Evolutionary conservation across 495 filamentous ascomycete genomes (phyloP).

Genomic region (Aspergillus bertholletiae): DNA sequence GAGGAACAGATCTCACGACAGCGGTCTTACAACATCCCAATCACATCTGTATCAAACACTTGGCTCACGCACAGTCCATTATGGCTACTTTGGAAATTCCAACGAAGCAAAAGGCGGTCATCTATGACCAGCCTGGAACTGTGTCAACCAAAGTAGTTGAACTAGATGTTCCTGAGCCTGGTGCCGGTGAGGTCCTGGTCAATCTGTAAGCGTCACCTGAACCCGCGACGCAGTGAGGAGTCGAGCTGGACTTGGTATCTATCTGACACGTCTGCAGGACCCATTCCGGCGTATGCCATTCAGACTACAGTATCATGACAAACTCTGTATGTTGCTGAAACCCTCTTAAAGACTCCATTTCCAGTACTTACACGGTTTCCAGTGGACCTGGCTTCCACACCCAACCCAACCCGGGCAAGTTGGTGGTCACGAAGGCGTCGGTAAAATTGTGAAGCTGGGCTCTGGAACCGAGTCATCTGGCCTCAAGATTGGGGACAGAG

Average conservation of each 20-base stretch:
- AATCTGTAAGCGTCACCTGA: constrained; percentile 47
- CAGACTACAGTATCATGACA: constrained; percentile 61
- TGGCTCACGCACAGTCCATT: background rate
- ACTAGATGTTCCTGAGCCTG: constrained; percentile 63
- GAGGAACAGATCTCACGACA: too few species aligned
- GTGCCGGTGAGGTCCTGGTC: constrained; percentile 61
- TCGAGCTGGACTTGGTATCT: background rate
- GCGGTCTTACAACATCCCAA: background rate
- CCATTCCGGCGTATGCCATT: constrained; percentile 70
- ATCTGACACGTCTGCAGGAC: constrained; percentile 40
- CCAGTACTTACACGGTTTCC: constrained; percentile 8
- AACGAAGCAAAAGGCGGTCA: constrained; percentile 60
- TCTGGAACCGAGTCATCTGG: constrained; percentile 42
- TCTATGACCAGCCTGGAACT: constrained; percentile 67
- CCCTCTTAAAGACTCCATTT: background rate
- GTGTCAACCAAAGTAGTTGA: constrained; percentile 67
- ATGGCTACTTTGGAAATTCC: constrained; percentile 46
- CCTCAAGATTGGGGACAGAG: constrained; percentile 62
- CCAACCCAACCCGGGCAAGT: constrained; percentile 65
- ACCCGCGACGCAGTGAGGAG: background rate
- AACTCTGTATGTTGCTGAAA: constrained; percentile 26
- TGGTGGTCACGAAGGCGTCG: constrained; percentile 62
- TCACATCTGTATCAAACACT: too few species aligned
- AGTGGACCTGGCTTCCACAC: constrained; percentile 55
- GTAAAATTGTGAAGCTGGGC: constrained; percentile 59